Evolutionary conservation across 73 alveolate species (phyloP).

Genomic region (Paramecium sexaurelia): DNA sequence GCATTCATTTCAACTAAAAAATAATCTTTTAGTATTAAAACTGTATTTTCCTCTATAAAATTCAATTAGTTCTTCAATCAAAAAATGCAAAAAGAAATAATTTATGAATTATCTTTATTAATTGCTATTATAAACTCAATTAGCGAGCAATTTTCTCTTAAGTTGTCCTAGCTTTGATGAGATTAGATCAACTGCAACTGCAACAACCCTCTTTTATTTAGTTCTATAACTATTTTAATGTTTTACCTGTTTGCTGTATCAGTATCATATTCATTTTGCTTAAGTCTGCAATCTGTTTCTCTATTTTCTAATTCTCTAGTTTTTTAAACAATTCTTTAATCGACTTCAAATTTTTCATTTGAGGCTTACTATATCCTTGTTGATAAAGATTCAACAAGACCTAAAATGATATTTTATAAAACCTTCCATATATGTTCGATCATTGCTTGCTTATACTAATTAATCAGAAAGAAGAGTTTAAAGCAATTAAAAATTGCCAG

Average conservation of each 20-base stretch:
- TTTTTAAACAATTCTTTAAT: neutral
- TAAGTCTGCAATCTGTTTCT: slow-evolving; percentile 52
- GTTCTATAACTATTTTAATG: neutral
- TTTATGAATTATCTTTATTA: neutral
- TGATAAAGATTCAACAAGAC: slow-evolving; percentile 13
- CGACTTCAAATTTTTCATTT: slow-evolving; percentile 50
- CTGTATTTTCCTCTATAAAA: no score
- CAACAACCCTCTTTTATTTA: slow-evolving; percentile 23
- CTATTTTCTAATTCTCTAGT: slow-evolving; percentile 30
- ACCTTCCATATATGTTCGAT: slow-evolving; percentile 49
- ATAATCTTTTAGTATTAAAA: no score
- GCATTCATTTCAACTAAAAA: no score
- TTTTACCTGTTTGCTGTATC: slow-evolving; percentile 23
- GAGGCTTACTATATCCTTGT: slow-evolving; percentile 14
- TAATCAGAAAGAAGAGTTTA: slow-evolving; percentile 22
- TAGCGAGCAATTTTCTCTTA: slow-evolving; percentile 49
- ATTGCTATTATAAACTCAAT: slow-evolving; percentile 5
- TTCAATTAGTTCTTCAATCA: no score
- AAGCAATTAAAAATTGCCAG: neutral
- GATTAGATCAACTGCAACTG: slow-evolving; percentile 59
- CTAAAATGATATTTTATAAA: neutral
- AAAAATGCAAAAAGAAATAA: neutral
- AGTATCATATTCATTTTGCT: slow-evolving; percentile 22
- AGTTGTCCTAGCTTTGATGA: slow-evolving; percentile 53
- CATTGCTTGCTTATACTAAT: slow-evolving; percentile 43